These are phyloP conservation scores for Alternaria viburni DNA, from an alignment of 2,329 filamentous ascomycete genomes.

Conservation along the genomic window DNA sequence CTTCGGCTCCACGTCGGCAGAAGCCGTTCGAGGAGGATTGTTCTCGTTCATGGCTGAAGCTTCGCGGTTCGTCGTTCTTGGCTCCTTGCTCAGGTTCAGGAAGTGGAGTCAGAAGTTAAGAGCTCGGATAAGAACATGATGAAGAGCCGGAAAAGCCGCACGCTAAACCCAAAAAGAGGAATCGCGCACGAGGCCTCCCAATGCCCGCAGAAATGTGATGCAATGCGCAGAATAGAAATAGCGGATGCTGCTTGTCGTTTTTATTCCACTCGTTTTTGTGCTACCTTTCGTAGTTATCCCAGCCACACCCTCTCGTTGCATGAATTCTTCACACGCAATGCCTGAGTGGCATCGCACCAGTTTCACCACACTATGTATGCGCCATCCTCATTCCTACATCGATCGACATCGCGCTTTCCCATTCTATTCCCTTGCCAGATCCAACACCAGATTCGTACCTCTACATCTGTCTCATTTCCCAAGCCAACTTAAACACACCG, in stretches of 20 bases:
- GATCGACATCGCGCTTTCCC: not conserved
- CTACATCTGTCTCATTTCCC: not conserved
- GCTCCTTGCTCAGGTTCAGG: conserved; percentile 2
- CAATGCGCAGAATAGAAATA: not conserved
- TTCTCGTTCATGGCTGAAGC: not conserved
- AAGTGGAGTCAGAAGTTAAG: conserved; percentile 5
- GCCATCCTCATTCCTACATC: not conserved
- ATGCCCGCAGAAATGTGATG: not conserved
- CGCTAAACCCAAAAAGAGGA: conserved; percentile 8
- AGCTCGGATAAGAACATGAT: conserved; percentile 10
- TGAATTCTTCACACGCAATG: not conserved
- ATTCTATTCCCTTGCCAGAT: not conserved
- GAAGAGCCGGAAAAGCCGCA: conserved; percentile 12
- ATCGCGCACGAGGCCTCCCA: not conserved
- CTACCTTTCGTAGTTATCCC: not conserved
- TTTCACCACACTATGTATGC: not conserved
- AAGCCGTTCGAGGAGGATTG: not conserved
- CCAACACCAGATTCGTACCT: not conserved
- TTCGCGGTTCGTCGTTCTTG: not conserved
- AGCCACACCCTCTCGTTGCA: not conserved
- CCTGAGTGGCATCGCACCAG: not conserved
- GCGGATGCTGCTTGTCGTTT: not conserved
- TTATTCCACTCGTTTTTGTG: not conserved
- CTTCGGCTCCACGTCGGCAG: not conserved
- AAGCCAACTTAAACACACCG: not conserved